Evolutionary conservation across 148 eudicot species (phyloP), one percentile per base, ranked within the genome.

Genomic region (Camellia lanceoleosa): DNA sequence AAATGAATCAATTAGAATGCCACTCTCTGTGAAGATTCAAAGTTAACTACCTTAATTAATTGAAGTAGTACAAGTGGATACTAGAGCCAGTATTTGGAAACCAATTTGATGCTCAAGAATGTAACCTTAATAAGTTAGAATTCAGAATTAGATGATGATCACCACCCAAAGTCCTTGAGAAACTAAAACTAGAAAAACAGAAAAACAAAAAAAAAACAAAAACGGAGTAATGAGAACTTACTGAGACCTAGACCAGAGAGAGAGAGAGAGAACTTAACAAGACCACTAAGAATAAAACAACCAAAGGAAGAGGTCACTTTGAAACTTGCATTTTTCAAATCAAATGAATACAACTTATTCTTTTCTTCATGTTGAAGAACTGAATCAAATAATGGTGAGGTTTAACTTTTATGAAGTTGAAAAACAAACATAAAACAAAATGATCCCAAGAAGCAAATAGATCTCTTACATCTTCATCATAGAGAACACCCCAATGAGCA

Each of bases 401-500:
- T 38, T 15, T 58, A 58, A 74, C 66, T 77, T 10, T 59, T 46
- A 11, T 19, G 19, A 56, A 66, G 19, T 12, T 77, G 72, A 30
- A 66, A 58, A 77, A 61, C 15, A 65, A 66, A 67, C 61, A 49
- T 79, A 14, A 15, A 38, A 18, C 0, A 16, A 19, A 68, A 56
- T 18, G 16, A 43, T 71, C 49, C 6, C 3, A 13, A 44, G 55
- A 41, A 49, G 54, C 15, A 75, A 56, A 65, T 75, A 16, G 64
- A 58, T 30, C 75, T 75, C 94, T 92, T 90, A 94, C 98, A 91
- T 94, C 98, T 80, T 86, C 92, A 69, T 88, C 91, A 73, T 85
- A 83, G 66, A 94, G 93, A 79, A 91, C 92, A 80, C 98, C 98
- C 98, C 98, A 94, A 79, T 94, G 89, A 74, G 98, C 95, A 88